Evolutionary conservation across 1,284 basidiomycete genomes (phyloP).

Genomic region (Melampsora larici-populina): DNA sequence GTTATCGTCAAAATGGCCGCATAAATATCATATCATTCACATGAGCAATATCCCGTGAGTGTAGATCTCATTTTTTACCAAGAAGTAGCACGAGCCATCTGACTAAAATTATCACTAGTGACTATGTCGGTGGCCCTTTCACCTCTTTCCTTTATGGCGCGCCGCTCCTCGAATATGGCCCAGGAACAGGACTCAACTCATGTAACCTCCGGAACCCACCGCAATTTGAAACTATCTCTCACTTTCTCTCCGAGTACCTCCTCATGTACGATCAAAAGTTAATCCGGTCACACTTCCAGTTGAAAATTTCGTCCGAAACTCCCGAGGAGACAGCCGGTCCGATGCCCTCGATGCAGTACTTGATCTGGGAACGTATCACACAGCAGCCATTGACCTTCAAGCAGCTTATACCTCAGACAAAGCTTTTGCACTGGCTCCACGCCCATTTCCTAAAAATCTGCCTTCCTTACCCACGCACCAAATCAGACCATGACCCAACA

Average conservation of each 20-base stretch:
- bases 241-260: background rate
- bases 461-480: too few relatives aligned
- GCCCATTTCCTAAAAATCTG: too few relatives aligned
- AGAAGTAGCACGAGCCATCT: background rate
- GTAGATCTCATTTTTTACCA: too few relatives aligned
- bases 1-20: background rate
- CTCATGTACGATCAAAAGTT: background rate
- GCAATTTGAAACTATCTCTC: background rate
- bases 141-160: background rate
- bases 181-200: background rate
- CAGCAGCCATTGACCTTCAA: background rate
- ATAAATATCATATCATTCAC: too few relatives aligned
- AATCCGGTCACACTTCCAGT: background rate
- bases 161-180: too few relatives aligned
- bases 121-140: background rate
- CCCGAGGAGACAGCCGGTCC: background rate
- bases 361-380: background rate
- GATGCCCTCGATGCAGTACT: background rate
- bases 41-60: too few relatives aligned
- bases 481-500: too few relatives aligned
- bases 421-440: too few relatives aligned
- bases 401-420: background rate
- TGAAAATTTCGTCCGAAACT: background rate
- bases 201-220: background rate
- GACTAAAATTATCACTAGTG: background rate